Conservation (phyloP, 2,329 filamentous ascomycete species). For the Aspergillus tanneri region DNA sequence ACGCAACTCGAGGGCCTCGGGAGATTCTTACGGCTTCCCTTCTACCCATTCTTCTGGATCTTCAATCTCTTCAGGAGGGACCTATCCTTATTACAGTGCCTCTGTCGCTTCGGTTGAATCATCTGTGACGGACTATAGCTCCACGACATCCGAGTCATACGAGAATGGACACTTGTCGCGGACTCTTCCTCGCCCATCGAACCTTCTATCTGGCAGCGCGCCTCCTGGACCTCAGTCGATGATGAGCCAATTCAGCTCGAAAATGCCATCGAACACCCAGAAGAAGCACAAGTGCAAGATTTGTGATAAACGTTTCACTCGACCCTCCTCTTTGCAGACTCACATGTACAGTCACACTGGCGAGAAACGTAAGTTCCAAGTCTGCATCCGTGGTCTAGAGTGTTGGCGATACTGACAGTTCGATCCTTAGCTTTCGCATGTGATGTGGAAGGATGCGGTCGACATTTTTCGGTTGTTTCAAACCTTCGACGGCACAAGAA, state of each 20-base stretch:
- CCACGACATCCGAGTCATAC: slow-evolving; percentile 77
- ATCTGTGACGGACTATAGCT: slow-evolving; percentile 89
- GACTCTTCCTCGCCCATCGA: slow-evolving; percentile 77
- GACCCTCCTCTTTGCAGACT: slow-evolving; percentile 90
- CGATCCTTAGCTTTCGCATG: slow-evolving; percentile 74
- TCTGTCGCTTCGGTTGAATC: slow-evolving; percentile 69
- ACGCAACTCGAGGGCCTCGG: slow-evolving; percentile 65
- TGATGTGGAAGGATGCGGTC: slow-evolving; percentile 89
- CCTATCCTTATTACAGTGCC: slow-evolving; percentile 82
- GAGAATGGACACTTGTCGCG: slow-evolving; percentile 71
- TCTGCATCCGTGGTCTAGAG: neutral
- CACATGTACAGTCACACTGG: slow-evolving; percentile 99
- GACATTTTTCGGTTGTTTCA: slow-evolving; percentile 95
- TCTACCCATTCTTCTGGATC: slow-evolving; percentile 87
- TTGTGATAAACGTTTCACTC: slow-evolving; percentile 95
- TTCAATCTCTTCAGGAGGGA: slow-evolving; percentile 80
- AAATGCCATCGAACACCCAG: slow-evolving; percentile 90
- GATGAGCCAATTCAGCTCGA: slow-evolving; percentile 98
- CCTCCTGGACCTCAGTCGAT: slow-evolving; percentile 90
- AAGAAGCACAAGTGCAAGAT: slow-evolving; percentile 99
- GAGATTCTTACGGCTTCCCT: slow-evolving; percentile 89
- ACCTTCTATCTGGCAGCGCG: slow-evolving; percentile 59
- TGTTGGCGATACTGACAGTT: slow-evolving; percentile 20
- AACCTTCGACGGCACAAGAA: slow-evolving; percentile 93
- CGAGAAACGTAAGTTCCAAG: slow-evolving; percentile 81